Base-by-base conservation (phyloP, 208 protist species). In the Acanthamoeba triangularis region DNA sequence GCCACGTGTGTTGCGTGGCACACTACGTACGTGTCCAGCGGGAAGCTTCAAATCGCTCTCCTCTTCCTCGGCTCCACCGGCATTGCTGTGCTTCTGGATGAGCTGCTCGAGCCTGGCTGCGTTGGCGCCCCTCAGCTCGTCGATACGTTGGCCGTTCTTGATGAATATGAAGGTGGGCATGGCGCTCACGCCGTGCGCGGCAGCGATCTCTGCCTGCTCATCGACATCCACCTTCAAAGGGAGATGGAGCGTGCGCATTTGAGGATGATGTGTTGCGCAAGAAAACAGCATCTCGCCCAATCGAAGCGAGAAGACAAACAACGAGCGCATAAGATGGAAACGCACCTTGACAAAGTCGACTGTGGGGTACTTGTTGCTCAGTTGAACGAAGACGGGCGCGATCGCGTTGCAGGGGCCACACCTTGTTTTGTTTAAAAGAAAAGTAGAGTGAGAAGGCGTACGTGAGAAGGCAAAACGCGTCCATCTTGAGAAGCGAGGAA, bases 161-260 rank as follows among this genome's bases (percentile, higher is more conserved):
- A 92, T 97, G 54, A 97, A 96, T 23, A 95, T 23, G 92, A 98
- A 98, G 33, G 97, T 98, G 61, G 97, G 97, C 96, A 98, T 97
- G n/a, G 96, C 92, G 25, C 10, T 35, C 41, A 98, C 96, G 56
- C 93, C 94, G 41, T 30, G 72, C 78, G 63, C 76, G 5, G 14
- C 74, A 1, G 97, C 96, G 28, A 96, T 44, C 28, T 97, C 96
- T 93, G 88, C 20, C 35, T 93, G 88, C 6, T 93, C 65, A 25
- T 93, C 88, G 7, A 93, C 88, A 54, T 93, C 88, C 23, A 93
- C 95, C 87, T 96, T 28, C 65, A 72, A 10, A 5, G 10, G 14
- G 10, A 18, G 65, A 54, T 1, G 49, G 14, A 20, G 49, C 7
- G 49, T 54, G 6, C 30, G 63, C 30, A 82, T 25, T 41, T 54